Evolutionary conservation across 352 stramenopile species (phyloP), one percentile per base, ranked within the genome.

Genomic region (Phytophthora brassicae): DNA sequence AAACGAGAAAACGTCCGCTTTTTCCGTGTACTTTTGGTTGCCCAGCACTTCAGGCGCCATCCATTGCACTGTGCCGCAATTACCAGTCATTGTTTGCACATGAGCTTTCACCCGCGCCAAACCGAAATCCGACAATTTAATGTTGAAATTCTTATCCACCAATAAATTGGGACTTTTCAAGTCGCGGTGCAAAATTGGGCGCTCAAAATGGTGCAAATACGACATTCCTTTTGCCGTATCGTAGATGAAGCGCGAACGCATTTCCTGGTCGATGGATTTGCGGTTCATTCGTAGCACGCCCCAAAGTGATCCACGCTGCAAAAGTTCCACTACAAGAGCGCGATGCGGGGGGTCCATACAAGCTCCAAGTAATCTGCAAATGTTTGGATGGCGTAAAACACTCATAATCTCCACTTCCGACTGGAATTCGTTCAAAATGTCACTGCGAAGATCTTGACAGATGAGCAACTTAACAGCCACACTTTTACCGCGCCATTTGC

Each of bases 321-420:
- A 81, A 3, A 97, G 73, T 69, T 98, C 94, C 12, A 96, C 97
- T 12, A 99, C 80, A 9, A 98, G 92, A 9, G 89, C 92, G n/a
- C 93, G 78, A 68, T 98, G 90, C 2, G 91, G 92, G 24, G 94
- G 89, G n/a, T 96, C 78, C 57, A 98, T 86, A 71, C 92, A 98
- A 26, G 92, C 94, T 20, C 94, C 95, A 61, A 98, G 90, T 59
- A 98, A 90, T 2, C 98, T 75, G 64, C 95, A 98, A 58, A 99
- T 97, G 74, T 98, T 98, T 6, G 96, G 95, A 73, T 99, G 95
- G 16, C 81, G 74, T 69, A 99, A 82, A 17, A 88, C 75, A 33
- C 76, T 88, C 81, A 90, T 90, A 56, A 90, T 88, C 67, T 86
- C 76, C 43, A 88, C 72, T 60, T 90, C 81, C 9, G 74, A 86